These are phyloP conservation scores for cucumber (Cucumis sativus) DNA, from an alignment of 306 rosid species.

Conservation along the genomic window DNA sequence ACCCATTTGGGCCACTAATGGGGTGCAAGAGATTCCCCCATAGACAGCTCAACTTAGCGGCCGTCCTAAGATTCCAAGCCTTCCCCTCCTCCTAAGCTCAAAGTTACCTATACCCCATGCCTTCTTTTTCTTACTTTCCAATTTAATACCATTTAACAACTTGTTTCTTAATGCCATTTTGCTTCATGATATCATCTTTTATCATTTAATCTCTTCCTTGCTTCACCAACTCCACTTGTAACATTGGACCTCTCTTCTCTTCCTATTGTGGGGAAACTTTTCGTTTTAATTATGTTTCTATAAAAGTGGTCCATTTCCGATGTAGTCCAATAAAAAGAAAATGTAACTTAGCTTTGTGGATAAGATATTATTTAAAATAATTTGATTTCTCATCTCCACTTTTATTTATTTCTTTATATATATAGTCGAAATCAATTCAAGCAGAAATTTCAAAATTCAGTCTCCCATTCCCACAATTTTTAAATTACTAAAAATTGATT, in stretches of 20 bases:
- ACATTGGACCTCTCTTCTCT: neutral
- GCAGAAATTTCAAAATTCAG: too few species aligned
- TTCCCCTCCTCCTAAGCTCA: neutral
- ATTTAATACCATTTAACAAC: neutral
- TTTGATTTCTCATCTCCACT: too few species aligned
- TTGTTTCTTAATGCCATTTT: neutral
- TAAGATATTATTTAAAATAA: too few species aligned
- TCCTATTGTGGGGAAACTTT: neutral
- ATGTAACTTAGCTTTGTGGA: too few species aligned
- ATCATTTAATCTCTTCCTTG: neutral
- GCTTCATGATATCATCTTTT: neutral
- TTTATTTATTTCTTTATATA: too few species aligned
- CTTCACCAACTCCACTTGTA: conserved; percentile 5
- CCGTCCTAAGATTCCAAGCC: conserved; percentile 48
- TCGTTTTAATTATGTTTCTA: neutral
- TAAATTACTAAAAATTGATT: too few species aligned
- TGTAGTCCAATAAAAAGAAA: neutral
- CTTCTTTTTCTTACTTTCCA: neutral
- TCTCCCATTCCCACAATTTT: too few species aligned
- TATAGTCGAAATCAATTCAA: too few species aligned
- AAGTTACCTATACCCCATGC: neutral
- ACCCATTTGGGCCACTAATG: conserved; percentile 27
- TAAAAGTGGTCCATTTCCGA: neutral
- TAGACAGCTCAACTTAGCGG: conserved; percentile 9
- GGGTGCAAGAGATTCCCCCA: conserved; percentile 45